phyloP scores from a whole-genome alignment of 1,139 yeast species.

The Scheffersomyces parashehatae region DNA sequence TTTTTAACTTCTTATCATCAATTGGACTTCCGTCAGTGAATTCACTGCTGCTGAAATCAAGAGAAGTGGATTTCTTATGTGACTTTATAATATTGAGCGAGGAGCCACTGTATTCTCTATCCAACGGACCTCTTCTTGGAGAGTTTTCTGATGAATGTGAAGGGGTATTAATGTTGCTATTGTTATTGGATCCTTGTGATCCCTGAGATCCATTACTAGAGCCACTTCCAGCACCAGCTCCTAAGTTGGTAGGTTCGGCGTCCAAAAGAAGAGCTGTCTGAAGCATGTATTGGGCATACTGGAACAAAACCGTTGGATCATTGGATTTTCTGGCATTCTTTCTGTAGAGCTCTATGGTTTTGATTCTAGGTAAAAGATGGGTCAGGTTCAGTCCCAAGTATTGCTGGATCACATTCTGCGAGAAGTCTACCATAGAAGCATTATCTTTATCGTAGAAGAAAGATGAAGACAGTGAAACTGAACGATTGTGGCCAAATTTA shows the following conservation, averaged over 20 bases:
- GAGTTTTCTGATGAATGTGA: slow-evolving; percentile 25
- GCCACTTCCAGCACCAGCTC: neutral
- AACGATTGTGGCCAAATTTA: slow-evolving; percentile 33
- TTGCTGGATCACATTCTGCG: slow-evolving; percentile 45
- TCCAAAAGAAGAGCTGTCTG: slow-evolving; percentile 76
- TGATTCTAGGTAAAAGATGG: slow-evolving; percentile 71
- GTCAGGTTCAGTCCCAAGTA: slow-evolving; percentile 55
- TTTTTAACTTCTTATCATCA: slow-evolving; percentile 36
- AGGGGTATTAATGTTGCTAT: slow-evolving; percentile 4
- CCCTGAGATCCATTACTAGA: slow-evolving; percentile 4
- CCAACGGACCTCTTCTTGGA: slow-evolving; percentile 21
- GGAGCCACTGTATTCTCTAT: slow-evolving; percentile 7
- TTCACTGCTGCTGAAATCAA: slow-evolving; percentile 3
- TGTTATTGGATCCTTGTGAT: slow-evolving; percentile 4
- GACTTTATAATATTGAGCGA: slow-evolving; percentile 10
- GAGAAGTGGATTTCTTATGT: slow-evolving; percentile 18
- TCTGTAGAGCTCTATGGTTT: slow-evolving; percentile 84
- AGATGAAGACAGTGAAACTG: slow-evolving; percentile 42
- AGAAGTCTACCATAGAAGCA: slow-evolving; percentile 39
- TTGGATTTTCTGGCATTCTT: slow-evolving; percentile 81
- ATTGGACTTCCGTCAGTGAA: slow-evolving; percentile 5
- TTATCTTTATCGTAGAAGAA: slow-evolving; percentile 39
- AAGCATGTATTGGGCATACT: slow-evolving; percentile 87
- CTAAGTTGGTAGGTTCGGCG: slow-evolving; percentile 12
- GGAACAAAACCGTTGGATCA: slow-evolving; percentile 83